These are phyloP conservation scores for Adansonia madagascariensis DNA, from an alignment of 441 rosid genomes.

Conservation along the genomic window DNA sequence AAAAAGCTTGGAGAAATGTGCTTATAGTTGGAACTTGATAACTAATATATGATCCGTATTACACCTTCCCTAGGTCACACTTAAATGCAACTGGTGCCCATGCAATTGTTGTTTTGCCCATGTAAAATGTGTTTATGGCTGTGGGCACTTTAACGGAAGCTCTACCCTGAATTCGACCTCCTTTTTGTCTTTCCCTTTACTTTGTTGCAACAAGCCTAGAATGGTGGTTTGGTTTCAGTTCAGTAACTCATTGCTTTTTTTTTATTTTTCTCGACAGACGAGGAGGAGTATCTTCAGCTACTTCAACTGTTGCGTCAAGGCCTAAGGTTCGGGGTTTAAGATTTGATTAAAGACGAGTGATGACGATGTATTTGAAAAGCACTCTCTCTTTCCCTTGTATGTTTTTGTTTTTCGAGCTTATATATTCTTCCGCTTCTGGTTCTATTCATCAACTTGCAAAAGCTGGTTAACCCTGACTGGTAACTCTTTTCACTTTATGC, in stretches of 20 bases:
- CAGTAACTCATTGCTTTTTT: background rate
- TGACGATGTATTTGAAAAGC: slow-evolving; percentile 22
- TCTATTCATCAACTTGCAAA: background rate
- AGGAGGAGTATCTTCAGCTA: slow-evolving; percentile 87
- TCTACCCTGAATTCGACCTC: too few species aligned
- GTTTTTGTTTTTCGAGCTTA: background rate
- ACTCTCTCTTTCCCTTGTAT: background rate
- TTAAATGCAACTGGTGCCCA: too few species aligned
- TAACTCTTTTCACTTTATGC: too few species aligned
- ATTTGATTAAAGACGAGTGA: background rate
- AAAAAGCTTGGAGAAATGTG: background rate
- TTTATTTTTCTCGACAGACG: slow-evolving; percentile 42
- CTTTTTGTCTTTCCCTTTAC: too few species aligned
- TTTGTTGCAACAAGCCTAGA: background rate
- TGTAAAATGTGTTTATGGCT: too few species aligned
- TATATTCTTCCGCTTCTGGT: background rate
- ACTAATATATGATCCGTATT: background rate
- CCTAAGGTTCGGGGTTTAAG: slow-evolving; percentile 30
- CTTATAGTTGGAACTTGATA: background rate
- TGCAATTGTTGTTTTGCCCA: slow-evolving; percentile 26
- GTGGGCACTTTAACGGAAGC: background rate
- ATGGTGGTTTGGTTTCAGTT: background rate
- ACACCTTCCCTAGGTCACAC: slow-evolving; percentile 22
- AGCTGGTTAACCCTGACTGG: background rate
- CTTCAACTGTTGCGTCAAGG: slow-evolving; percentile 91